Evolutionary conservation across 106 monocot species (phyloP).

Genomic region (Dactylorhiza incarnata): DNA sequence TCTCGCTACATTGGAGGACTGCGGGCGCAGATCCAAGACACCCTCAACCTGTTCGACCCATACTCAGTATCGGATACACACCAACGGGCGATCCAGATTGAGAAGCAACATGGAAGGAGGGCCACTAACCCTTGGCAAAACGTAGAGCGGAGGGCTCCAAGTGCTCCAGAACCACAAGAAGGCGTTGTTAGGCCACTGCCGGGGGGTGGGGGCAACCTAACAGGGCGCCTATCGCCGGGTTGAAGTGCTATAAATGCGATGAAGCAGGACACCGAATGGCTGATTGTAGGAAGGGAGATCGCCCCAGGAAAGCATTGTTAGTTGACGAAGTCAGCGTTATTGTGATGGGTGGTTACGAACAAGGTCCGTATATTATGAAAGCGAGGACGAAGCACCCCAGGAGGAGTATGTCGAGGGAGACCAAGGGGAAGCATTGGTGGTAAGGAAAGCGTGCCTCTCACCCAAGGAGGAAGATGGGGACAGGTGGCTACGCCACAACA

Average conservation of each 20-base stretch:
- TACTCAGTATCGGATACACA: not conserved
- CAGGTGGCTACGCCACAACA: not conserved
- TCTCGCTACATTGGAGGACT: not conserved
- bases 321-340: not conserved
- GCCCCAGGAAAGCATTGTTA: not conserved
- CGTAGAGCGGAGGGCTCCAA: too few species aligned
- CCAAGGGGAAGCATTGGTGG: not conserved
- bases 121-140: not conserved
- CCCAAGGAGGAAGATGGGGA: not conserved
- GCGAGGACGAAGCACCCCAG: not conserved
- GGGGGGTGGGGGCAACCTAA: not conserved
- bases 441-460: not conserved
- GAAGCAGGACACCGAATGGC: not conserved
- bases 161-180: not conserved
- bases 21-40: not conserved
- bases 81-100: not conserved
- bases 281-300: slow-evolving; percentile 7
- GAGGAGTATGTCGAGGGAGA: not conserved
- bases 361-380: not conserved
- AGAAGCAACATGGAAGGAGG: not conserved
- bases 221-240: not conserved
- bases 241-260: slow-evolving; percentile 3
- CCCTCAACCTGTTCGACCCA: not conserved
- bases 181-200: not conserved
- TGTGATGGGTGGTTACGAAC: too few species aligned